Conservation (phyloP, 2,329 filamentous ascomycete species). For the Aspergillus pseudoglaucus region DNA sequence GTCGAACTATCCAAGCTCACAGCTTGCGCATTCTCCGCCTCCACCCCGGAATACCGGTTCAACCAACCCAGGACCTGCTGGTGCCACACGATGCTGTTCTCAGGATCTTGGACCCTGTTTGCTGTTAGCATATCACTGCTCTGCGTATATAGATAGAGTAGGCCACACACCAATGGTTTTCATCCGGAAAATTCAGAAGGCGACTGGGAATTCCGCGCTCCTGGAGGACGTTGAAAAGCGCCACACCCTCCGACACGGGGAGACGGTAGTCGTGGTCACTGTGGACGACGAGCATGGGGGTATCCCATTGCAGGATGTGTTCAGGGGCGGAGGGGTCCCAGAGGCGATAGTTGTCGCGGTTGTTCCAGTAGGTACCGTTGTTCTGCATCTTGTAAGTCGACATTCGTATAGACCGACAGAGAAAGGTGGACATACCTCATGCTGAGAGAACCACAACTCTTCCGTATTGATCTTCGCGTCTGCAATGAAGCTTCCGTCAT, state of each 20-base stretch:
- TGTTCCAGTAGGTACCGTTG: constrained; percentile 45
- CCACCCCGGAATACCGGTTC: constrained; percentile 44
- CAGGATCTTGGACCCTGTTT: constrained; percentile 68
- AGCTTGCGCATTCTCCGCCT: constrained; percentile 19
- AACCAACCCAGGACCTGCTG: constrained; percentile 71
- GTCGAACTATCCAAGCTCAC: constrained; percentile 28
- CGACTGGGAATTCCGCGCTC: constrained; percentile 65
- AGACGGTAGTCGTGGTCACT: constrained; percentile 81
- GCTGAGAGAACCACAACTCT: constrained; percentile 48
- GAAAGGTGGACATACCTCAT: constrained; percentile 25
- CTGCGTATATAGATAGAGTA: no score
- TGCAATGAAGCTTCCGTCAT: constrained; percentile 75
- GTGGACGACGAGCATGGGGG: constrained; percentile 78
- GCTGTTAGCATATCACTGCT: no score
- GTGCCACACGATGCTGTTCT: constrained; percentile 88
- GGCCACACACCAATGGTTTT: constrained; percentile 52
- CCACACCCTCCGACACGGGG: constrained; percentile 69
- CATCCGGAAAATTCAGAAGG: constrained; percentile 71
- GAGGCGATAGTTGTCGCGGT: constrained; percentile 57
- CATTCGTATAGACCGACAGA: no score
- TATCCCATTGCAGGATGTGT: constrained; percentile 63
- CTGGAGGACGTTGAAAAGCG: constrained; percentile 76
- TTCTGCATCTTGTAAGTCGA: background rate
- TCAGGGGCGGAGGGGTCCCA: constrained; percentile 59
- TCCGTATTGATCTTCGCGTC: constrained; percentile 45